phyloP scores from a whole-genome alignment of 1,284 basidiomycete species.

The Cutaneotrichosporon mucoides region DNA sequence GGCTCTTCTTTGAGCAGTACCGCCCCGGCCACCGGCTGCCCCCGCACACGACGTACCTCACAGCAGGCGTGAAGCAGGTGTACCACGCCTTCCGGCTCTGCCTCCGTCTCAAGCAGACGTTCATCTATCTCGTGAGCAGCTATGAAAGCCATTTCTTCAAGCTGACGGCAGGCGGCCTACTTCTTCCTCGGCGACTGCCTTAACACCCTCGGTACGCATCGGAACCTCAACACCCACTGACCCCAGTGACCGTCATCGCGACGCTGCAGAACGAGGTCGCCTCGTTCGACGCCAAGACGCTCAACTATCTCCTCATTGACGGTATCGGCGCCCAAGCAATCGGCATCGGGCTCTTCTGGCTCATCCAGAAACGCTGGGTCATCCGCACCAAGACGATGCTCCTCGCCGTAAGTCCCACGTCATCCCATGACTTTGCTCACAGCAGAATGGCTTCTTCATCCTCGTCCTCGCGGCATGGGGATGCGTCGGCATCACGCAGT shows the following conservation, averaged over 20 bases:
- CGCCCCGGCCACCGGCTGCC: conserved; percentile 25
- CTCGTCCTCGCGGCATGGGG: conserved; percentile 44
- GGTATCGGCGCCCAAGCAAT: conserved; percentile 68
- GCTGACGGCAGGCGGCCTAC: conserved; percentile 59
- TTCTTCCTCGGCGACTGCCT: conserved; percentile 61
- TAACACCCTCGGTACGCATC: conserved; percentile 50
- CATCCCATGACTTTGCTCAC: conserved; percentile 53
- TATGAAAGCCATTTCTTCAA: too few species aligned
- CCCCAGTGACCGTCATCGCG: conserved; percentile 58
- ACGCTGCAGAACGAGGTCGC: conserved; percentile 70
- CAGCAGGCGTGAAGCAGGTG: conserved; percentile 53
- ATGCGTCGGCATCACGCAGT: conserved; percentile 20
- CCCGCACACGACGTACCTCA: conserved; percentile 14
- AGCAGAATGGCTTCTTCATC: conserved; percentile 48
- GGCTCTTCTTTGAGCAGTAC: conserved; percentile 23
- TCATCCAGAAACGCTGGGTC: conserved; percentile 66
- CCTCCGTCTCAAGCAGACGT: conserved; percentile 62
- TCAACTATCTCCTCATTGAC: conserved; percentile 61
- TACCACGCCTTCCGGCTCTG: conserved; percentile 65
- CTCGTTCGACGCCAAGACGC: conserved; percentile 38
- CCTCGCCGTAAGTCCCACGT: conserved; percentile 45
- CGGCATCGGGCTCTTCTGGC: conserved; percentile 67
- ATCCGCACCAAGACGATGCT: conserved; percentile 66
- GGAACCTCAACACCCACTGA: background rate
- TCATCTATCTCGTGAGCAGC: conserved; percentile 34